These are phyloP conservation scores for Xylaria acuta DNA, from an alignment of 495 filamentous ascomycete species.

Conservation along the genomic window DNA sequence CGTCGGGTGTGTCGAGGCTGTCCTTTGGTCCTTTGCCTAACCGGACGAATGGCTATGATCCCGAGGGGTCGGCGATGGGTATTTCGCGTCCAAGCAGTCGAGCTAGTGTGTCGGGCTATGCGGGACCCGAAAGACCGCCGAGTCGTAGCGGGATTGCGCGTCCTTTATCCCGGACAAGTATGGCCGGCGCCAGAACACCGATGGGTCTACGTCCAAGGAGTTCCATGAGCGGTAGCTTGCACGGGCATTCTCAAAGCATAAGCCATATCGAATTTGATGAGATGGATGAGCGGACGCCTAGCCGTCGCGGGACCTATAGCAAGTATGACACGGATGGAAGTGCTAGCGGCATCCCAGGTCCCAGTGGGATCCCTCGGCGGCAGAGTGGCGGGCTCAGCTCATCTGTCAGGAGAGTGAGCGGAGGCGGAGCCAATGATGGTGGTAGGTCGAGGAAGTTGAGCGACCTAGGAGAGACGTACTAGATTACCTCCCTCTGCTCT, in stretches of 20 bases:
- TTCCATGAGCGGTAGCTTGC: constrained; percentile 61
- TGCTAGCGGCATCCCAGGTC: constrained; percentile 47
- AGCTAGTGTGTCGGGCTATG: constrained; percentile 61
- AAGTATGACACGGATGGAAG: constrained; percentile 58
- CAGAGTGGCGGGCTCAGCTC: constrained; percentile 57
- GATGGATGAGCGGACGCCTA: constrained; percentile 57
- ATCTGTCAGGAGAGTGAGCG: constrained; percentile 52
- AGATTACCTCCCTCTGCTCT: not conserved
- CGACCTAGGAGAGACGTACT: constrained; percentile 59
- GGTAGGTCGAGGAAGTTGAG: constrained; percentile 44
- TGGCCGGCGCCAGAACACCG: constrained; percentile 69
- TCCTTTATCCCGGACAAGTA: constrained; percentile 65
- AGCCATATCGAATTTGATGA: constrained; percentile 49
- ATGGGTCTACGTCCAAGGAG: constrained; percentile 62
- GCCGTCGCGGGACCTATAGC: constrained; percentile 57
- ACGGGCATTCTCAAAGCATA: constrained; percentile 57
- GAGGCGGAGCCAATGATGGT: constrained; percentile 48
- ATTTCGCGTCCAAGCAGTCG: constrained; percentile 66
- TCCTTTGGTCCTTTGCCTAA: constrained; percentile 61
- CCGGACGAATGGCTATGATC: constrained; percentile 43
- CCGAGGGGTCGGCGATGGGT: constrained; percentile 43
- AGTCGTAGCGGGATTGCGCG: constrained; percentile 62
- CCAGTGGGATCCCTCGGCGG: constrained; percentile 56
- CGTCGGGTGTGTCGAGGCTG: constrained; percentile 59
- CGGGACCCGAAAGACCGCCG: constrained; percentile 55